A percentile compares a stretch with the other conserved stretches of the same genome.
phyloP scores from a whole-genome alignment of 169 alveolate species.

The Eimeria falciformis region DNA sequence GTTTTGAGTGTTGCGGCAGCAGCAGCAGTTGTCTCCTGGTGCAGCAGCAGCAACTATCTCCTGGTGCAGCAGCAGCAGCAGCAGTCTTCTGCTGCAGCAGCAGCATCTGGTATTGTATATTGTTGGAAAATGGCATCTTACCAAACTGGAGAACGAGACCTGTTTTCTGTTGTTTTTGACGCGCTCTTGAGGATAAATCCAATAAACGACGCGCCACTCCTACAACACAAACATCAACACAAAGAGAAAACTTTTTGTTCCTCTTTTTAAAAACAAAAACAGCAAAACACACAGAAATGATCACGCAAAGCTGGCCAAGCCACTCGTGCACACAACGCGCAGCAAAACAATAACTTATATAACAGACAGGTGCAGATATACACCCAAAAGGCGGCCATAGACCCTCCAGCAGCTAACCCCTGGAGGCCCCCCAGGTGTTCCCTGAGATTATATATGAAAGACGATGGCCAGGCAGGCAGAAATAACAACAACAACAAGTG shows the following conservation, averaged over 20 bases:
- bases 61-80: slow-evolving; percentile 19
- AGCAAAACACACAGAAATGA: neutral
- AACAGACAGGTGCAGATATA: neutral
- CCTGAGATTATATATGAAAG: too few relatives aligned
- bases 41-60: neutral
- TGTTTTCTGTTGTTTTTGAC: slow-evolving; percentile 67
- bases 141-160: slow-evolving; percentile 69
- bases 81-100: neutral
- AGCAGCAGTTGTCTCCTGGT: neutral
- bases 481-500: neutral
- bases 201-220: slow-evolving; percentile 75
- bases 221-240: neutral
- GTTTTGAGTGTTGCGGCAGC: neutral
- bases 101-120: neutral
- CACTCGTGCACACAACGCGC: neutral
- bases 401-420: neutral
- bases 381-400: neutral
- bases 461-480: neutral
- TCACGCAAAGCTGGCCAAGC: neutral
- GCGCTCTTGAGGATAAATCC: slow-evolving; percentile 74
- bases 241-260: too few relatives aligned
- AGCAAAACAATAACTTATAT: neutral
- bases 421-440: too few relatives aligned
- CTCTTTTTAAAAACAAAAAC: too few relatives aligned
- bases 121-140: neutral